phyloP scores from a whole-genome alignment of 768 basidiomycete species.

The Russula olivacea region DNA sequence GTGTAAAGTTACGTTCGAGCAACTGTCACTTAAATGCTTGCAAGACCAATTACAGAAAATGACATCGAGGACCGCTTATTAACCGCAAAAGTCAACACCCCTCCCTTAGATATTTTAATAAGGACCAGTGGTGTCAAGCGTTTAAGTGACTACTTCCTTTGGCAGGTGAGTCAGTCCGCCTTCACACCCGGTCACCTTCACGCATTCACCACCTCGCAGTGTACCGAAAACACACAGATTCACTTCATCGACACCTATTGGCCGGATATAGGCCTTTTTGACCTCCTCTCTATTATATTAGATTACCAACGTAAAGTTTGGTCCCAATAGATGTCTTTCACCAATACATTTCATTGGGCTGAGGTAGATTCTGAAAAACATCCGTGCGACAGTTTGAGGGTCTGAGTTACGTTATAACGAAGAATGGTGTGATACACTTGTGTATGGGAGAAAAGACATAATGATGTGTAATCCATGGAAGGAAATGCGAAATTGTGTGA shows the following conservation, averaged over 20 bases:
- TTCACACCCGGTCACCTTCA: background rate
- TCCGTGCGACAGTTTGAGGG: constrained; percentile 8
- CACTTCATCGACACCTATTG: constrained; percentile 83
- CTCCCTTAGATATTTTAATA: constrained; percentile 83
- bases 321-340: constrained; percentile 27
- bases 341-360: too few species aligned
- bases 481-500: constrained; percentile 14
- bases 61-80: constrained; percentile 63
- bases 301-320: constrained; percentile 81
- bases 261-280: constrained; percentile 87
- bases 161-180: constrained; percentile 71
- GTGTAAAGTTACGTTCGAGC: constrained; percentile 7
- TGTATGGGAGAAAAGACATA: constrained; percentile 1
- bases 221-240: constrained; percentile 76
- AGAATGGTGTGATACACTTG: constrained; percentile 8
- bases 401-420: constrained; percentile 16
- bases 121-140: constrained; percentile 88
- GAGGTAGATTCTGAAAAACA: background rate
- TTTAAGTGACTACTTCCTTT: constrained; percentile 84
- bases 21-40: background rate
- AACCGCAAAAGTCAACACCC: constrained; percentile 58
- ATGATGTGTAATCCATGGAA: constrained; percentile 11
- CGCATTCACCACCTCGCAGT: constrained; percentile 40
- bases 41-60: constrained; percentile 54
- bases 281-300: constrained; percentile 82